phyloP scores from a whole-genome alignment of 305 asterid genomes.

The Ruellia speciosa region DNA sequence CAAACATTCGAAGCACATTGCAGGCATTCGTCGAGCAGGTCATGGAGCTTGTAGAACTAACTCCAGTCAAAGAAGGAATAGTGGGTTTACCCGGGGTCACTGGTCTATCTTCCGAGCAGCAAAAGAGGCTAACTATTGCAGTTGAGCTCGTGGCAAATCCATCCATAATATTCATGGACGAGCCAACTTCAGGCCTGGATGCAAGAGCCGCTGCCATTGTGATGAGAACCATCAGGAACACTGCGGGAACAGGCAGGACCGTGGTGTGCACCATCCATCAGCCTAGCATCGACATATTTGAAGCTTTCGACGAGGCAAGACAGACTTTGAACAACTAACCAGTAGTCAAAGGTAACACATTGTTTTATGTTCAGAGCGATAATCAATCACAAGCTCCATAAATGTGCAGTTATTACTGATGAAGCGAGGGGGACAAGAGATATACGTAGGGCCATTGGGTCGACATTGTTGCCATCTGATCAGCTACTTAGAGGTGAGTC shows the following conservation, averaged over 20 bases:
- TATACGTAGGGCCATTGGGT: slow-evolving; percentile 60
- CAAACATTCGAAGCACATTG: background rate
- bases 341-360: too few species aligned
- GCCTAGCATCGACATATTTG: slow-evolving; percentile 42
- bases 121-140: slow-evolving; percentile 27
- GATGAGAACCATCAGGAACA: slow-evolving; percentile 34
- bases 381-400: background rate
- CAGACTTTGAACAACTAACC: background rate
- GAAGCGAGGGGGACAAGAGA: slow-evolving; percentile 67
- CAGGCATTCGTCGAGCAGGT: slow-evolving; percentile 26
- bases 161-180: slow-evolving; percentile 31
- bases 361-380: too few species aligned
- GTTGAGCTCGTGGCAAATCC: slow-evolving; percentile 32
- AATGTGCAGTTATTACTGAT: slow-evolving; percentile 31
- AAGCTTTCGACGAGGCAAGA: slow-evolving; percentile 34
- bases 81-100: slow-evolving; percentile 26
- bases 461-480: slow-evolving; percentile 42
- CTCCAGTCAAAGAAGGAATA: slow-evolving; percentile 20
- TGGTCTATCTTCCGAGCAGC: slow-evolving; percentile 30
- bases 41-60: slow-evolving; percentile 30
- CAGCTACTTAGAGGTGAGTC: slow-evolving; percentile 35
- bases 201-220: slow-evolving; percentile 40
- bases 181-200: slow-evolving; percentile 36
- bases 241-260: slow-evolving; percentile 26
- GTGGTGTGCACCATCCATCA: slow-evolving; percentile 33